Percentiles rank a stretch among this genome's conserved stretches.
These are phyloP conservation scores for Zygosaccharomyces bisporus DNA, from an alignment of 805 yeast genomes.

Conservation along the genomic window DNA sequence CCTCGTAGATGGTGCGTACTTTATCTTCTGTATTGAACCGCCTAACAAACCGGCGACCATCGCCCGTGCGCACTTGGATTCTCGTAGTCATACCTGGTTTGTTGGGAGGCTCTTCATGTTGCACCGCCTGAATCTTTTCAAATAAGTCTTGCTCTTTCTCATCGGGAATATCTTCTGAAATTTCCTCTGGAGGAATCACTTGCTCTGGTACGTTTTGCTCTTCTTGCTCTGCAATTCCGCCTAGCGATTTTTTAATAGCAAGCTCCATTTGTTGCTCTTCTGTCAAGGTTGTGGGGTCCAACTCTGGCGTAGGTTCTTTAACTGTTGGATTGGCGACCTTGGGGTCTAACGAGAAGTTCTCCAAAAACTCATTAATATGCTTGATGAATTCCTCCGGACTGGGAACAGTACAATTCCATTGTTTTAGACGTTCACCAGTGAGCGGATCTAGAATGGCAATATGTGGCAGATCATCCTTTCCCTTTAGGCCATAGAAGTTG, in stretches of 20 bases:
- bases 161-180: slow-evolving; percentile 5
- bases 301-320: slow-evolving; percentile 48
- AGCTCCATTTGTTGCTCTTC: slow-evolving; percentile 82
- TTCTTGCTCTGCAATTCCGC: slow-evolving; percentile 29
- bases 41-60: slow-evolving; percentile 77
- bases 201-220: slow-evolving; percentile 12
- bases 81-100: slow-evolving; percentile 59
- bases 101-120: slow-evolving; percentile 60
- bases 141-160: slow-evolving; percentile 44
- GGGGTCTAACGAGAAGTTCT: slow-evolving; percentile 59
- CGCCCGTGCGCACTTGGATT: slow-evolving; percentile 83
- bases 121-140: slow-evolving; percentile 46
- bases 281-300: slow-evolving; percentile 62
- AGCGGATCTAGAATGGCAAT: slow-evolving; percentile 90
- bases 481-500: slow-evolving; percentile 65
- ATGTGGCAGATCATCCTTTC: slow-evolving; percentile 61
- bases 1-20: slow-evolving; percentile 58
- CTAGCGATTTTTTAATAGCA: slow-evolving; percentile 67
- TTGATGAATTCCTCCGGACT: slow-evolving; percentile 54
- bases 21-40: slow-evolving; percentile 56
- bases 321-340: slow-evolving; percentile 63
- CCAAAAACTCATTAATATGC: slow-evolving; percentile 67
- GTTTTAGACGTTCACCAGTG: slow-evolving; percentile 83
- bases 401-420: slow-evolving; percentile 71
- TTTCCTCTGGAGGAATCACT: not conserved